Percentiles rank a stretch among this genome's conserved stretches.
Evolutionary conservation across 768 basidiomycete genomes (phyloP).

Genomic region (Rhizopogon roseolus): DNA sequence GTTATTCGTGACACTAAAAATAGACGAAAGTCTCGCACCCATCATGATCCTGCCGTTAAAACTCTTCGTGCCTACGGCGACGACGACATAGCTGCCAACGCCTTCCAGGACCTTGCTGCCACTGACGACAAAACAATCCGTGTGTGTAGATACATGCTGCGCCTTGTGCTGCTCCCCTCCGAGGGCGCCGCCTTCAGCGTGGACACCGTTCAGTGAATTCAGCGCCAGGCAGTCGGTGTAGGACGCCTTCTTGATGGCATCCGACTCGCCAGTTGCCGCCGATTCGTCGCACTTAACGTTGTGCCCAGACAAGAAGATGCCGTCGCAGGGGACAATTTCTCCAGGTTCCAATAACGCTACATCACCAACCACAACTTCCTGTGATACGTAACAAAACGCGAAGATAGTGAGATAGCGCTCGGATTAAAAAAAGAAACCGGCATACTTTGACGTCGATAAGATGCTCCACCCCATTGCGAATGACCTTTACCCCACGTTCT

Average conservation of each 20-base stretch:
- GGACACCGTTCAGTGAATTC: slow-evolving; percentile 24
- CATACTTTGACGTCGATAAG: slow-evolving; percentile 77
- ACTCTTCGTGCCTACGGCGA: slow-evolving; percentile 86
- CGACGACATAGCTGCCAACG: slow-evolving; percentile 87
- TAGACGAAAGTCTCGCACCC: slow-evolving; percentile 46
- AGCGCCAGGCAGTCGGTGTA: slow-evolving; percentile 70
- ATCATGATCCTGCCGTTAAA: slow-evolving; percentile 99
- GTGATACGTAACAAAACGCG: slow-evolving; percentile 14
- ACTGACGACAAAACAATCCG: slow-evolving; percentile 88
- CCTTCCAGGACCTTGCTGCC: slow-evolving; percentile 95
- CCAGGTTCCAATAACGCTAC: slow-evolving; percentile 90
- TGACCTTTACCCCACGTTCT: slow-evolving; percentile 83
- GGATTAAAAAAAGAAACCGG: background rate
- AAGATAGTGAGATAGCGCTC: background rate
- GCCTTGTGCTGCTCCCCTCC: slow-evolving; percentile 15
- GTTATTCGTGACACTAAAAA: background rate
- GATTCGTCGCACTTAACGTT: slow-evolving; percentile 96
- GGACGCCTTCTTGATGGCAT: slow-evolving; percentile 84
- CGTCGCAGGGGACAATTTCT: slow-evolving; percentile 94
- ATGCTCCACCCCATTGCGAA: slow-evolving; percentile 65
- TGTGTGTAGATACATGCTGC: slow-evolving; percentile 42
- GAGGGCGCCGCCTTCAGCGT: slow-evolving; percentile 17
- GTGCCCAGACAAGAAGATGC: slow-evolving; percentile 88
- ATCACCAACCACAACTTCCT: slow-evolving; percentile 94
- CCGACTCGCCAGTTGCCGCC: slow-evolving; percentile 94